phyloP scores from a whole-genome alignment of 331 rosid species.

The Malus hybrid region DNA sequence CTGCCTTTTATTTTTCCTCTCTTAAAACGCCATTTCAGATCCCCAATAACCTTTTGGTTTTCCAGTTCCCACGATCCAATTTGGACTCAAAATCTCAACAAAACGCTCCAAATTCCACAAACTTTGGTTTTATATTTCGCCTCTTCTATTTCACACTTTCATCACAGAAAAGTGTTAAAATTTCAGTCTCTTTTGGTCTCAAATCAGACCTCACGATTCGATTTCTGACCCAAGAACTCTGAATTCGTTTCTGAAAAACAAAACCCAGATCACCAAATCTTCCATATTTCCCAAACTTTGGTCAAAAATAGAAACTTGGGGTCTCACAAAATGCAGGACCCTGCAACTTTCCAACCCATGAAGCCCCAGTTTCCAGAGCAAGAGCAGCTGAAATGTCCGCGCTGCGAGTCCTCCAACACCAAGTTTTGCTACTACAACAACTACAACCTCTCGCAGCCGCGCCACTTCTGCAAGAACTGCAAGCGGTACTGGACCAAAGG shows the following conservation, averaged over 20 bases:
- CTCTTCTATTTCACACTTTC: neutral
- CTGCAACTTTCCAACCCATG: conserved; percentile 45
- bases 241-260: neutral
- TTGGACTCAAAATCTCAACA: neutral
- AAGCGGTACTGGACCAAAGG: conserved; percentile 91
- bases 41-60: neutral
- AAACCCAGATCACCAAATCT: conserved; percentile 5
- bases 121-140: neutral
- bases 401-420: conserved; percentile 79
- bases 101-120: neutral
- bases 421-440: conserved; percentile 95
- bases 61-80: neutral
- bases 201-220: neutral
- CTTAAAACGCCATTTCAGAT: conserved; percentile 19
- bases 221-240: neutral
- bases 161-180: neutral
- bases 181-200: neutral
- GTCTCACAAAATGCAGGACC: conserved; percentile 46
- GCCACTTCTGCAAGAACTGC: conserved; percentile 85
- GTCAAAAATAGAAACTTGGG: neutral
- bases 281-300: neutral
- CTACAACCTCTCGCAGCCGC: conserved; percentile 90
- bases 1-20: conserved; percentile 15
- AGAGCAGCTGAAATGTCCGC: conserved; percentile 75
- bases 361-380: conserved; percentile 65